Base-by-base conservation (phyloP, 805 yeast genomes). In the Isabelozyma rhagii region DNA sequence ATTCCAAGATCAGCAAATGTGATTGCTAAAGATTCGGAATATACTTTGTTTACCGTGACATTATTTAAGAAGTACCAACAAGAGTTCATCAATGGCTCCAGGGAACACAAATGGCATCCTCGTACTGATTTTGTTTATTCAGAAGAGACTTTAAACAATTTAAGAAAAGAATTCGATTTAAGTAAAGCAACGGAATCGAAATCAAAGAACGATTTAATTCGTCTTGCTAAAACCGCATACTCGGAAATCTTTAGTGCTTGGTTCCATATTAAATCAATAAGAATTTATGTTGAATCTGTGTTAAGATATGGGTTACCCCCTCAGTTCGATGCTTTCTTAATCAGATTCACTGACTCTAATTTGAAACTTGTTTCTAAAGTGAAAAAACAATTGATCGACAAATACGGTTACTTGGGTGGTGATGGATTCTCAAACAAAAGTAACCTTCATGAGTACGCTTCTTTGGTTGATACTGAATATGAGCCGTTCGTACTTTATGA, bases 271-370 rank as follows among this genome's bases (percentile, higher is more conserved):
- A 91, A 91, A 70, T 83, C 89, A 4, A 78, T 94, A 47, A 84
- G 97, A 58, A 79, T 89, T 15, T 94, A 87, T 68, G 97, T 93
- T 39, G 99, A 94, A 72, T 81, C 91, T 46, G 97, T 94, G 13
- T 79, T 94, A 66, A 85, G 99, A 70, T 94, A 94, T 67, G 99
- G 99, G 0, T 80, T 94, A 55, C 99, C 99, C 36, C 97, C 98
- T 29, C 87, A 86, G 60, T 94, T 93, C 67, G 80, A 82, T 62
- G 72, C 77, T 46, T 80, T 60, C 57, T 66, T 78, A 47, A 61
- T 82, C 43, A 74, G 74, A 54, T 63, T 87, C 57, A 66, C 73
- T 17, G 62, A 76, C 40, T 31, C 56, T 31, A 64, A 58, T 51
- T 52, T 62, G 14, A 74, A 74, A 56, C 64, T 67, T 27, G 56